phyloP scores from a whole-genome alignment of 192 early-diverging fungal species.

The Rhizoclosmatium globosum region DNA sequence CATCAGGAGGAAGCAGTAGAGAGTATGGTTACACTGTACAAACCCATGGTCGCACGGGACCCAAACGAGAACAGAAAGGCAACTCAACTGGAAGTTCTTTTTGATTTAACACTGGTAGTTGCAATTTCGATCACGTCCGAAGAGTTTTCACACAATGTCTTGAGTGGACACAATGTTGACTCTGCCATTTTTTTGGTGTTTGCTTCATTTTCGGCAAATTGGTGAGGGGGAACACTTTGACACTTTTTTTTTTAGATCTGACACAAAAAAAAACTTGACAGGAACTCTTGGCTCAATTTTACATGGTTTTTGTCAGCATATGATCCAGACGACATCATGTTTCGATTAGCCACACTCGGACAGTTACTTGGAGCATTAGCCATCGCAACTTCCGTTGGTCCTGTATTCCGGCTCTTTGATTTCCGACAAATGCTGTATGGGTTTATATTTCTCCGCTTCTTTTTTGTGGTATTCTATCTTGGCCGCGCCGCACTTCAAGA shows the following conservation, averaged over 20 bases:
- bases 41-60: background rate
- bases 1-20: too few relatives aligned
- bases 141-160: background rate
- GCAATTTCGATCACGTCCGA: background rate
- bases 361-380: conserved; percentile 3
- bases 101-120: conserved; percentile 19
- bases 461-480: background rate
- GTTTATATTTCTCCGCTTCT: background rate
- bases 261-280: too few relatives aligned
- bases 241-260: too few relatives aligned
- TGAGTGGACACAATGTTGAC: background rate
- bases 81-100: conserved; percentile 2
- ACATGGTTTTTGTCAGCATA: background rate
- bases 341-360: background rate
- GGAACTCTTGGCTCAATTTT: background rate
- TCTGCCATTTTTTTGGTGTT: background rate
- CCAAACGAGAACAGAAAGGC: background rate
- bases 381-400: background rate
- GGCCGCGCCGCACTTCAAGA: background rate
- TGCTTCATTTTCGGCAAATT: background rate
- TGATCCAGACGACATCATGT: conserved; percentile 10
- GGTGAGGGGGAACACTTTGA: background rate
- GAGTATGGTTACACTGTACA: background rate
- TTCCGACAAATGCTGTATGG: background rate
- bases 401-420: background rate